Evolutionary conservation across 2,329 filamentous ascomycete species (phyloP), one percentile per base, ranked within the genome.

Genomic region (Zymoseptoria ardabiliae): DNA sequence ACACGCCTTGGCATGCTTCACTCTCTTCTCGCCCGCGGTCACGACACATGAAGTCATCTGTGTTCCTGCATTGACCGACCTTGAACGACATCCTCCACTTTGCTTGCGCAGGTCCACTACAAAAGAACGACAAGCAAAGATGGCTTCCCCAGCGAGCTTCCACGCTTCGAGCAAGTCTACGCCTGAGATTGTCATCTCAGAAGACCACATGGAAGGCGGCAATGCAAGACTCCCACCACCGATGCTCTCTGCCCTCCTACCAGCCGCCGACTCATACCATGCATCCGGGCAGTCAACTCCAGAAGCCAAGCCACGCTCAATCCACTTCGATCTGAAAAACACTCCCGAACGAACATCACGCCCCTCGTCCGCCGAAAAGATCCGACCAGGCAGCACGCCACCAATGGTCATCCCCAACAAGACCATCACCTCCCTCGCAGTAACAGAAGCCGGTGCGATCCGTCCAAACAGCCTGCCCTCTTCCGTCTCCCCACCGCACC

Each of bases 391-490:
- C 11, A 45, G 35, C 10, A 45, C 13, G 53, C 51, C 49, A 35
- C 50, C 48, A 13, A 30, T 58, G 23, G 25, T 28, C 51, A 51
- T 51, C 25, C 21, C 23, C 17, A 53, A 22, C 13, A 35, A 35
- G 7, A 41, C 59, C 54, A 51, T 62, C 22, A 51, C 57, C 11
- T n/a, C 35, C 35, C 35, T 45, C 35, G 35, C 35, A 6, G 35
- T 13, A 17, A 17, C 13, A 45, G 35, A 45, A 17, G 35, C 13
- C 35, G 35, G 11, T 6, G 35, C 35, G 6, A 17, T 45, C 17
- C 35, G 17, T n/a, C 35, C 35, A 45, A n/a, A 45, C 51, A 53
- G 51, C 13, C n/a, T 28, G 1, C 22, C 51, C 17, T 6, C 22
- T 3, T 22, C 51, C 13, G 4, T 19, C 19, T 53, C 51, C 4